A percentile compares a stretch with the other conserved stretches of the same genome.
Conservation (phyloP, 1,284 basidiomycete species). For the Porodaedalea pini region DNA sequence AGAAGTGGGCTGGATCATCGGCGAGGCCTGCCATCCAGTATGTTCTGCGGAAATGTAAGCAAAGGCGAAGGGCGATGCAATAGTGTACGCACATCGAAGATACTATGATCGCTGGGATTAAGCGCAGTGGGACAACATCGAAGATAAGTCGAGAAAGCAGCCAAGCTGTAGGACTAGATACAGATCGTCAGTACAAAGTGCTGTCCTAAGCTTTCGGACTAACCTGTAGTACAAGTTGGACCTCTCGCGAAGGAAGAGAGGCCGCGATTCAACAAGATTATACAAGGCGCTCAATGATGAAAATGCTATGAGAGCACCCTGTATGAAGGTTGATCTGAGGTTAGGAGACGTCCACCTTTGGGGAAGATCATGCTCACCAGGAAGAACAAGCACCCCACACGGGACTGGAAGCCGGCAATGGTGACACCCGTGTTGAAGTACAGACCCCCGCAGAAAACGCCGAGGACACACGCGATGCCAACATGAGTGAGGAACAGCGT, state of each 20-base stretch:
- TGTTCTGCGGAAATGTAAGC: slow-evolving; percentile 42
- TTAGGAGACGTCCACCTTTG: neutral
- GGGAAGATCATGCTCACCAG: slow-evolving; percentile 47
- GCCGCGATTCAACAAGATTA: slow-evolving; percentile 76
- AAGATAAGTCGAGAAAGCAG: slow-evolving; percentile 79
- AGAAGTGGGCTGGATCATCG: slow-evolving; percentile 63
- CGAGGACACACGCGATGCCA: slow-evolving; percentile 62
- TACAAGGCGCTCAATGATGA: slow-evolving; percentile 84
- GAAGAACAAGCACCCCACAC: slow-evolving; percentile 90
- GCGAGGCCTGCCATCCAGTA: slow-evolving; percentile 93
- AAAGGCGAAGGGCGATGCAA: neutral
- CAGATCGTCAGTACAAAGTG: neutral
- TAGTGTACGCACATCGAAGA: slow-evolving; percentile 61
- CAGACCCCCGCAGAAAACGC: slow-evolving; percentile 80
- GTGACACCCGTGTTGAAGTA: slow-evolving; percentile 76
- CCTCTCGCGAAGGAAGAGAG: slow-evolving; percentile 84
- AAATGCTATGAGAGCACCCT: slow-evolving; percentile 85
- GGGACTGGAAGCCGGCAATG: slow-evolving; percentile 89
- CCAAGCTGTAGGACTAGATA: slow-evolving; percentile 76
- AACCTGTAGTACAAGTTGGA: slow-evolving; percentile 77
- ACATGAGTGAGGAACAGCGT: slow-evolving; percentile 79
- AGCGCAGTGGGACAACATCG: slow-evolving; percentile 79
- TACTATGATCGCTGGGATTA: slow-evolving; percentile 82
- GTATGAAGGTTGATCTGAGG: neutral
- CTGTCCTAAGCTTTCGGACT: slow-evolving; percentile 18